Evolutionary conservation across 768 basidiomycete species (phyloP).

Genomic region (Dacryopinax primogenitus): DNA sequence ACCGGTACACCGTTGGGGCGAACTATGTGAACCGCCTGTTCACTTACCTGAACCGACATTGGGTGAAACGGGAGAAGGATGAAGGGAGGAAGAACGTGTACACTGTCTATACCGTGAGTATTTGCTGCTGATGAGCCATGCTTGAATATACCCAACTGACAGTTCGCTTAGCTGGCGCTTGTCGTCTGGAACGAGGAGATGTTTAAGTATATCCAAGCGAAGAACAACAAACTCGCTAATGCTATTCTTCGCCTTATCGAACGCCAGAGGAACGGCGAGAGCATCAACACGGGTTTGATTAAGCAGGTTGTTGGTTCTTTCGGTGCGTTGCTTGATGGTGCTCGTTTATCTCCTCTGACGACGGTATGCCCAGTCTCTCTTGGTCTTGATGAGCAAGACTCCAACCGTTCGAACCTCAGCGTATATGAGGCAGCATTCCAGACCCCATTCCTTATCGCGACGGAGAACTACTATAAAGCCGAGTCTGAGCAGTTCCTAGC

Average conservation of each 20-base stretch:
- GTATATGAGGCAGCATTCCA: conserved; percentile 90
- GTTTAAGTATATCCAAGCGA: conserved; percentile 76
- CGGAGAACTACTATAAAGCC: conserved; percentile 80
- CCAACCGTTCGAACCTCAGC: conserved; percentile 84
- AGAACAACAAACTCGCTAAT: conserved; percentile 66
- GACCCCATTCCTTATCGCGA: conserved; percentile 71
- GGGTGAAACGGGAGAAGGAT: conserved; percentile 96
- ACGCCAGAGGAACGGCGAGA: conserved; percentile 84
- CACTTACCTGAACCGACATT: conserved; percentile 96
- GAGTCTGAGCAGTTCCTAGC: conserved; percentile 86
- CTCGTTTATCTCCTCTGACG: background rate
- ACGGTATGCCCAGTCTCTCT: conserved; percentile 48
- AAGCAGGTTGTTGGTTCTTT: conserved; percentile 94
- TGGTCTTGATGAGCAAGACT: conserved; percentile 82
- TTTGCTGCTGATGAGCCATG: conserved; percentile 27
- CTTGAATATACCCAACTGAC: conserved; percentile 28
- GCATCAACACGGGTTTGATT: conserved; percentile 80
- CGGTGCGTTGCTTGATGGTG: conserved; percentile 24
- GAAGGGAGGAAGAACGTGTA: conserved; percentile 93
- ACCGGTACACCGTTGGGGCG: conserved; percentile 90
- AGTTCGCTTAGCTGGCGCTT: conserved; percentile 56
- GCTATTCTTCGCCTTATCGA: conserved; percentile 86
- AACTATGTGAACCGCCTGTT: conserved; percentile 96
- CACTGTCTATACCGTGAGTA: conserved; percentile 81
- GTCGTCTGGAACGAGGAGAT: conserved; percentile 93